phyloP scores from a whole-genome alignment of 2,329 filamentous ascomycete species.

The Ceratocystis cubensis region DNA sequence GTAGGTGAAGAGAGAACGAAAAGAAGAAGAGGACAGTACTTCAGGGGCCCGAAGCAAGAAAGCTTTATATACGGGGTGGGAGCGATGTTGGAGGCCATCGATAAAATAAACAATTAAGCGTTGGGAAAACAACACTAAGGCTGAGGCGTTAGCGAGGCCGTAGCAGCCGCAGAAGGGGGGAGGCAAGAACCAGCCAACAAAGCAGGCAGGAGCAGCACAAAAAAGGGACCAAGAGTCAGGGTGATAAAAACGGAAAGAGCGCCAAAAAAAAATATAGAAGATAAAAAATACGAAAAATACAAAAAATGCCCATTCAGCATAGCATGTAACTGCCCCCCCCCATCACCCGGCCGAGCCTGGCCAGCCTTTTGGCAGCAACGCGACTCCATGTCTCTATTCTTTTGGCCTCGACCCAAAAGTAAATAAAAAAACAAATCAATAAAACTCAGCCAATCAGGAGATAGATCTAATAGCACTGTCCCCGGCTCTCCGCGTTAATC shows the following conservation, averaged over 20 bases:
- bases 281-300: background rate
- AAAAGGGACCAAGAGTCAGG: background rate
- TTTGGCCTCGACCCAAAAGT: background rate
- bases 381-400: background rate
- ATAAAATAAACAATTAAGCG: background rate
- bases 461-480: background rate
- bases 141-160: constrained; percentile 8
- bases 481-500: background rate
- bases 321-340: background rate
- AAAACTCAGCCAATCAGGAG: background rate
- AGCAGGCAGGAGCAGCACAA: background rate
- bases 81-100: background rate
- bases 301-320: background rate
- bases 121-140: background rate
- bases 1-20: background rate
- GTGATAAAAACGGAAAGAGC: background rate
- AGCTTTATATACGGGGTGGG: constrained; percentile 6
- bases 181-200: background rate
- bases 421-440: background rate
- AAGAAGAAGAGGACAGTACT: background rate
- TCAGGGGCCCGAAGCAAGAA: background rate
- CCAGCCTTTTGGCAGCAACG: background rate
- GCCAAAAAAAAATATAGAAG: background rate
- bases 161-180: constrained; percentile 3
- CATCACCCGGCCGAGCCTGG: background rate